phyloP scores from a whole-genome alignment of 441 rosid genomes.

The Gossypium gossypioides region DNA sequence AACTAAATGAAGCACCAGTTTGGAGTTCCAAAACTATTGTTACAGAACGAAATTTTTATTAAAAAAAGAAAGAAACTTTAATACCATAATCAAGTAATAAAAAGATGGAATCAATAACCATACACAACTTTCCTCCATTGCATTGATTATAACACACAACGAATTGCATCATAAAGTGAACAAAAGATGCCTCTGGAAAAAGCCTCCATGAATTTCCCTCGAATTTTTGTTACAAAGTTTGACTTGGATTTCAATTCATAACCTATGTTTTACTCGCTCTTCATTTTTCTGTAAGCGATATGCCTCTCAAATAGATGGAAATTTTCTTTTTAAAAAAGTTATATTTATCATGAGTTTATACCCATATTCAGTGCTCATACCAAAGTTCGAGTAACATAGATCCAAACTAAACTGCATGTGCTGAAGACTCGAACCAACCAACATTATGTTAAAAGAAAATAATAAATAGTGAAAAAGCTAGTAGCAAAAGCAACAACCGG shows the following conservation, averaged over 20 bases:
- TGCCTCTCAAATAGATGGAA: too few relatives aligned
- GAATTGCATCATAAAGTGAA: not conserved
- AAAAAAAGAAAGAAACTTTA: not conserved
- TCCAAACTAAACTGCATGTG: not conserved
- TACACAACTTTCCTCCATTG: not conserved
- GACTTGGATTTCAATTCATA: not conserved
- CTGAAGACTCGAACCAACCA: not conserved
- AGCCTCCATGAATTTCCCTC: not conserved
- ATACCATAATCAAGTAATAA: not conserved
- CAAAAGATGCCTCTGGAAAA: not conserved
- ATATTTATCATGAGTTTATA: too few relatives aligned
- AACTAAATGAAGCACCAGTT: slow-evolving; percentile 6
- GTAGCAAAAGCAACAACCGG: not conserved
- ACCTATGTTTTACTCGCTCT: too few relatives aligned
- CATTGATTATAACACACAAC: not conserved
- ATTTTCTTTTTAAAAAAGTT: too few relatives aligned
- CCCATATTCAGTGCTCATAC: not conserved
- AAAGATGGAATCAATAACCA: not conserved
- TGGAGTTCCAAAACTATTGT: not conserved
- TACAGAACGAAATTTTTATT: not conserved
- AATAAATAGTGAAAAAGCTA: not conserved
- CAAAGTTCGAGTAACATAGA: not conserved
- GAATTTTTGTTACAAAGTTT: not conserved
- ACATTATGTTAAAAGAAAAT: not conserved
- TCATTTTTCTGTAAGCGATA: too few relatives aligned